These are phyloP conservation scores for Cicer chorassanicum DNA, from an alignment of 306 rosid genomes.

Conservation along the genomic window DNA sequence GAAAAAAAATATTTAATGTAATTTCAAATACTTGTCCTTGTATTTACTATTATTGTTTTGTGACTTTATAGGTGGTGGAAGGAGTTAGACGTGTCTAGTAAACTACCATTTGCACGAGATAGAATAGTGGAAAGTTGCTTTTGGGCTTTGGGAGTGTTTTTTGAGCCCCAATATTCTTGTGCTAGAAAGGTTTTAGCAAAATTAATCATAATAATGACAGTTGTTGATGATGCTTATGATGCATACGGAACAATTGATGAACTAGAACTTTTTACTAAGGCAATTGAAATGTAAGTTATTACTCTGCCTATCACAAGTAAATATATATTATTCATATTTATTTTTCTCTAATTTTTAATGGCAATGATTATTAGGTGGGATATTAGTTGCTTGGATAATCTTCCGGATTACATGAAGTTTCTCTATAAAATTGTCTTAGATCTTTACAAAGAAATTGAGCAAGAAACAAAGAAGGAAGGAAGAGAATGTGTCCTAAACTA, in stretches of 20 bases:
- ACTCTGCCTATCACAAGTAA: no score
- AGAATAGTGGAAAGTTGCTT: conserved; percentile 33
- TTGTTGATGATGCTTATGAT: neutral
- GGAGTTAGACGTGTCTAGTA: neutral
- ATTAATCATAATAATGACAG: neutral
- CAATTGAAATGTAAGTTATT: neutral
- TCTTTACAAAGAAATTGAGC: conserved; percentile 12
- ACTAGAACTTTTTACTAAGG: conserved; percentile 7
- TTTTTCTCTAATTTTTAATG: no score
- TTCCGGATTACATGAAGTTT: neutral
- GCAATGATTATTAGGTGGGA: neutral
- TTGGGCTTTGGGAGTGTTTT: conserved; percentile 18
- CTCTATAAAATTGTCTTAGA: neutral
- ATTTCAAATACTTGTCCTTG: no score
- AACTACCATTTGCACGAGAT: conserved; percentile 28
- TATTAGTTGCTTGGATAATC: neutral
- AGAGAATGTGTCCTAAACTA: conserved; percentile 26
- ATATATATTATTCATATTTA: no score
- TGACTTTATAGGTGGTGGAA: neutral
- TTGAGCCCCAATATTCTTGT: conserved; percentile 32
- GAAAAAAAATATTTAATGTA: neutral
- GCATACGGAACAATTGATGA: neutral
- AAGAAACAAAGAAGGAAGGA: conserved; percentile 33
- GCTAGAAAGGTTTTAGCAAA: conserved; percentile 34
- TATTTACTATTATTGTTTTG: neutral